Conservation (phyloP, 345 rosid genomes). For the Eucalyptus dawsonii region DNA sequence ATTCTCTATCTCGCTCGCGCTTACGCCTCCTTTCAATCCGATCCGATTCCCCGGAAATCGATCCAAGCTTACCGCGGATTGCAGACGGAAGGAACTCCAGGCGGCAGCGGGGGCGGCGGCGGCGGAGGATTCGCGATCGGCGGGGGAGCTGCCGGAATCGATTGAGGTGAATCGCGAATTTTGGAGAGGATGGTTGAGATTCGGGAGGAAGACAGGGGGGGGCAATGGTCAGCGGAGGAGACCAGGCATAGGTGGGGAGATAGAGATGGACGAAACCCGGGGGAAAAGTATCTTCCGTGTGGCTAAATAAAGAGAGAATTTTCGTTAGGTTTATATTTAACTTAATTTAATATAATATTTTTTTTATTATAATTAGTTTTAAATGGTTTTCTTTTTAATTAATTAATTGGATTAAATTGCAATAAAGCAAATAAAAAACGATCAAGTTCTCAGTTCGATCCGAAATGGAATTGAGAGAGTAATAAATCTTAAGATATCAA, state of each 20-base stretch:
- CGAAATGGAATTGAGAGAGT: no score
- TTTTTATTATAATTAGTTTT: background rate
- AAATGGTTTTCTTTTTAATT: background rate
- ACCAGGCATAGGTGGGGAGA: background rate
- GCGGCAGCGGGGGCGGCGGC: no score
- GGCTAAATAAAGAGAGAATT: background rate
- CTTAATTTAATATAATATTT: background rate
- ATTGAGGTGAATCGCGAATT: background rate
- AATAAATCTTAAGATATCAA: no score
- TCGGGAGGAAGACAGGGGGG: background rate
- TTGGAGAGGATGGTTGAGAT: background rate
- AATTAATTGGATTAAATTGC: background rate
- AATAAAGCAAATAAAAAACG: background rate
- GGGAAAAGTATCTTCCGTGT: background rate
- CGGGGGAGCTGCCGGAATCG: background rate
- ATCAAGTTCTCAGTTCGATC: rapidly evolving
- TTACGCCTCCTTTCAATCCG: background rate
- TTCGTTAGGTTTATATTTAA: background rate
- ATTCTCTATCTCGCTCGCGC: background rate
- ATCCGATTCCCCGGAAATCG: background rate
- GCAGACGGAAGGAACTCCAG: background rate
- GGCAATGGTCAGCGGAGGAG: background rate
- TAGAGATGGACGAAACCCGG: background rate
- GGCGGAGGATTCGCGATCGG: background rate
- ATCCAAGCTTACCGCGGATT: background rate